Conservation (phyloP, 2,329 filamentous ascomycete genomes). For the Cercospora zeae-maydis region DNA sequence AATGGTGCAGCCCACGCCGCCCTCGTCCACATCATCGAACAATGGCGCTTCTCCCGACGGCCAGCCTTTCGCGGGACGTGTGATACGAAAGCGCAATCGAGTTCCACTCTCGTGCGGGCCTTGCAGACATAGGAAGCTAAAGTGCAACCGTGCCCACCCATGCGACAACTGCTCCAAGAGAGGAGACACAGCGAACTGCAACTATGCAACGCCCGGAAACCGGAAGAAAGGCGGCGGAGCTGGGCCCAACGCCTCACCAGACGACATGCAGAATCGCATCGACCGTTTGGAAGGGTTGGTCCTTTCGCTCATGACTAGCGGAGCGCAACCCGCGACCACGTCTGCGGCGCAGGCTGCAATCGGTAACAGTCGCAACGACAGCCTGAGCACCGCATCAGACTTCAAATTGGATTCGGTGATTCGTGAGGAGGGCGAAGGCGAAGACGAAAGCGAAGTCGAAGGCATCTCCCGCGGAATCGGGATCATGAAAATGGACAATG, state of each 20-base stretch:
- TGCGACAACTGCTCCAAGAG: slow-evolving; percentile 95
- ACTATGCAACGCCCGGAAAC: slow-evolving; percentile 66
- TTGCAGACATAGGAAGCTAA: slow-evolving; percentile 90
- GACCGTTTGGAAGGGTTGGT: slow-evolving; percentile 91
- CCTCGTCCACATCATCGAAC: slow-evolving; percentile 72
- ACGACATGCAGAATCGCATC: slow-evolving; percentile 98
- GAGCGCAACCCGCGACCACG: slow-evolving; percentile 56
- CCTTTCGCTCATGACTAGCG: slow-evolving; percentile 86
- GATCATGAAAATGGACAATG: slow-evolving; percentile 53
- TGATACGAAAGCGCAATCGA: slow-evolving; percentile 87
- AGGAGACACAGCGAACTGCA: slow-evolving; percentile 74
- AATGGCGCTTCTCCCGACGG: slow-evolving; percentile 73
- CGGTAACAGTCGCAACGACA: slow-evolving; percentile 41
- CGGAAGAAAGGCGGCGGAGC: slow-evolving; percentile 63
- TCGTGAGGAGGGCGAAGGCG: slow-evolving; percentile 48
- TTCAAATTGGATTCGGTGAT: slow-evolving; percentile 52
- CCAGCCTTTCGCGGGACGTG: slow-evolving; percentile 60
- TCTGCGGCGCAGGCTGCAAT: slow-evolving; percentile 58
- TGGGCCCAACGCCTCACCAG: slow-evolving; percentile 56
- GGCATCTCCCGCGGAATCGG: slow-evolving; percentile 50
- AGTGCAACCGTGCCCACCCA: slow-evolving; percentile 87
- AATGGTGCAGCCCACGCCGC: slow-evolving; percentile 58
- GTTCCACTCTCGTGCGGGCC: slow-evolving; percentile 88
- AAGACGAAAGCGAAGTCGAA: slow-evolving; percentile 61
- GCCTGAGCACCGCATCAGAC: slow-evolving; percentile 40